phyloP scores from a whole-genome alignment of 164 flowering plant species.

The Annona cherimola region DNA sequence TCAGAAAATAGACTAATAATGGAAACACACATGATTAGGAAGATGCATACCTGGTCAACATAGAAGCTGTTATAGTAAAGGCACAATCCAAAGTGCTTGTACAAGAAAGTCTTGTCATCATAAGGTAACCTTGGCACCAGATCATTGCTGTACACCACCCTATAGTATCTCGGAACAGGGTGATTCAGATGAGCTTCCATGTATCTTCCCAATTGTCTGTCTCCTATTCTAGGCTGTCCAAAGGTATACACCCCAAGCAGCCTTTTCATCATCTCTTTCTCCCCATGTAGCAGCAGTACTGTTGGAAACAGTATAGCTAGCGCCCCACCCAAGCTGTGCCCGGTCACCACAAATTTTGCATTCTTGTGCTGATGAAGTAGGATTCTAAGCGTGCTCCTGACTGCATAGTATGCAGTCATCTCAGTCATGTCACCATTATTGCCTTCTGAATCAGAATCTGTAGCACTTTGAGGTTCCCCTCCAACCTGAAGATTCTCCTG shows the following conservation, averaged over 20 bases:
- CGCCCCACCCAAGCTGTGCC: constrained; percentile 91
- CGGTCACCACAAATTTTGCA: constrained; percentile 63
- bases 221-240: constrained; percentile 90
- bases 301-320: constrained; percentile 60
- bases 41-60: constrained; percentile 44
- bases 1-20: background rate
- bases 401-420: constrained; percentile 53
- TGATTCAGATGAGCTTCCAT: constrained; percentile 47
- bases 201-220: constrained; percentile 46
- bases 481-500: constrained; percentile 27
- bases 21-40: background rate
- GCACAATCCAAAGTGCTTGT: constrained; percentile 71
- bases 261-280: constrained; percentile 45
- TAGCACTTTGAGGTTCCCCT: background rate
- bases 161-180: constrained; percentile 51
- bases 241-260: constrained; percentile 77
- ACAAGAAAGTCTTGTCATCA: constrained; percentile 49
- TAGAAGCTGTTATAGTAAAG: constrained; percentile 63
- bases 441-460: background rate
- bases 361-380: constrained; percentile 26
- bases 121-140: constrained; percentile 76
- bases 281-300: constrained; percentile 49
- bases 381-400: constrained; percentile 48
- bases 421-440: constrained; percentile 18
- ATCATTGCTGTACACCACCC: constrained; percentile 74